Evolutionary conservation across 2,329 filamentous ascomycete species (phyloP).

Genomic region (Talaromyces sp.): DNA sequence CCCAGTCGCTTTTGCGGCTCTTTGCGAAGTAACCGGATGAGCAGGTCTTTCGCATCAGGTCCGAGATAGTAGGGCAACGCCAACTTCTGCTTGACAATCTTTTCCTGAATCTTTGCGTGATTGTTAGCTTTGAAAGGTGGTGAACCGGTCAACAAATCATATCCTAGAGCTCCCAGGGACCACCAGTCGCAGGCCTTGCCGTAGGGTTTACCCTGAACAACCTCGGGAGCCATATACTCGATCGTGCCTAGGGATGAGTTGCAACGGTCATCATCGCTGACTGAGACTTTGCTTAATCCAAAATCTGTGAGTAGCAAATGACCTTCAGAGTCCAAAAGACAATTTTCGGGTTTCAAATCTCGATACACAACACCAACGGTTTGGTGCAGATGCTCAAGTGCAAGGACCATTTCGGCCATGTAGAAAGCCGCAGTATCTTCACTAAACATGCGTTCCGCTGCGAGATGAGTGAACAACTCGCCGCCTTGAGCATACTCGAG

Average conservation of each 20-base stretch:
- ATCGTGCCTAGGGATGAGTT: constrained; percentile 91
- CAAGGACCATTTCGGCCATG: constrained; percentile 96
- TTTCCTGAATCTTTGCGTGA: constrained; percentile 90
- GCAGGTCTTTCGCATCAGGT: constrained; percentile 87
- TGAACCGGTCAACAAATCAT: constrained; percentile 85
- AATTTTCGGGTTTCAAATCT: constrained; percentile 97
- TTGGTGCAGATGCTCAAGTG: constrained; percentile 86
- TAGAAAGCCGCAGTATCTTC: constrained; percentile 91
- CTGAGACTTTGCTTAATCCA: constrained; percentile 88
- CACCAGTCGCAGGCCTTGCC: constrained; percentile 98
- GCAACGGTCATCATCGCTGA: constrained; percentile 67
- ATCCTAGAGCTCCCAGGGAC: constrained; percentile 90
- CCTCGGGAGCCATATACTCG: constrained; percentile 98
- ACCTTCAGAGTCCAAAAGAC: constrained; percentile 83
- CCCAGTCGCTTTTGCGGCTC: constrained; percentile 89
- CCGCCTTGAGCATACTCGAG: constrained; percentile 96
- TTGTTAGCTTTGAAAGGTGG: constrained; percentile 90
- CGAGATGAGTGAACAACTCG: constrained; percentile 93
- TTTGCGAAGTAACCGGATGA: constrained; percentile 85
- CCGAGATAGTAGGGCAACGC: constrained; percentile 84
- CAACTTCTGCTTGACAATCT: constrained; percentile 91
- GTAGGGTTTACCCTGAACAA: constrained; percentile 82
- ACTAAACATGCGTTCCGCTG: constrained; percentile 89
- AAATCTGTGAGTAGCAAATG: constrained; percentile 96
- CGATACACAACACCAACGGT: constrained; percentile 93